Conservation (phyloP, 2,329 filamentous ascomycete species). For the Sordariomycetes sp. region DNA sequence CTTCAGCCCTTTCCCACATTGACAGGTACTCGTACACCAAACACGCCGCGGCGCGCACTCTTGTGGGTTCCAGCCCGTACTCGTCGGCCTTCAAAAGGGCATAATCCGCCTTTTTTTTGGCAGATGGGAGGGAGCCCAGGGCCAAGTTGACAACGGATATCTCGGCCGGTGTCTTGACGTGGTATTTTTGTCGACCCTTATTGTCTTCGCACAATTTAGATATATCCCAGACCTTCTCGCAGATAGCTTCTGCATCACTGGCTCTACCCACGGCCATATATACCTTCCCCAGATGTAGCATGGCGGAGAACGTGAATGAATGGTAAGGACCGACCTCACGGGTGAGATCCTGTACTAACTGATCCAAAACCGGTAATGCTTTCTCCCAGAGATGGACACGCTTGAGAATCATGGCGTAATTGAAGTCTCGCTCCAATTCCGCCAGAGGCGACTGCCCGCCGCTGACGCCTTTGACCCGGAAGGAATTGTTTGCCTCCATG, state of each 20-base stretch:
- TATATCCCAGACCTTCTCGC: neutral
- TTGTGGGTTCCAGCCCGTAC: neutral
- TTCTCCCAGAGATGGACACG: constrained; percentile 2
- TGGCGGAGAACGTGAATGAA: neutral
- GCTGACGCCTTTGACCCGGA: neutral
- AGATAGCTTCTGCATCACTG: neutral
- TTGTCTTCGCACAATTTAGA: neutral
- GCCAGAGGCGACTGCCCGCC: neutral
- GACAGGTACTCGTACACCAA: constrained; percentile 1
- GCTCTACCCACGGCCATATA: neutral
- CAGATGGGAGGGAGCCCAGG: neutral
- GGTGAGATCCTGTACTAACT: neutral
- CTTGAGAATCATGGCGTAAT: constrained; percentile 2
- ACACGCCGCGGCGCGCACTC: neutral
- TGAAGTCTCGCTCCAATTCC: neutral
- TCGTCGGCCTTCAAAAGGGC: neutral
- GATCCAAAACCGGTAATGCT: neutral
- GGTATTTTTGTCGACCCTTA: too few relatives aligned
- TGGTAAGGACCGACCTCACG: neutral
- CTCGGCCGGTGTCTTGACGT: neutral
- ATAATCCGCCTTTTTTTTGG: neutral
- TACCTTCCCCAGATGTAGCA: neutral
- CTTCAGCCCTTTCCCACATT: neutral
- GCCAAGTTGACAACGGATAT: neutral
- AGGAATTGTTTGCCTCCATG: neutral